Evolutionary conservation across 2,329 filamentous ascomycete species (phyloP).

Genomic region (Colletotrichum karsti): DNA sequence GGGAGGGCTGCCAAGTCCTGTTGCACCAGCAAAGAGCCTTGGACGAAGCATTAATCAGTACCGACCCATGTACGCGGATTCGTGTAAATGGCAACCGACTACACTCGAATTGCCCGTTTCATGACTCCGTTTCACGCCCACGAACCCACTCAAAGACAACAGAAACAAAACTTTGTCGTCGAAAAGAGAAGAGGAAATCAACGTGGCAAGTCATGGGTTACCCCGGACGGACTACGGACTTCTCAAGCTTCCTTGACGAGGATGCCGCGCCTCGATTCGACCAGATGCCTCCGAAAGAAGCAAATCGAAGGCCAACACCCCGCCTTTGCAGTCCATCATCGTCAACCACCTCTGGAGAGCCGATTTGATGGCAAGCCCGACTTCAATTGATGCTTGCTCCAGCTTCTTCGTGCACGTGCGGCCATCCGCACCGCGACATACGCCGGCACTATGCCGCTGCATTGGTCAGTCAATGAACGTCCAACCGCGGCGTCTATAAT

Average conservation of each 20-base stretch:
- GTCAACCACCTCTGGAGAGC: no score
- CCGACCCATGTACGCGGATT: background rate
- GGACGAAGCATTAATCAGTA: background rate
- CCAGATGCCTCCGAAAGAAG: background rate
- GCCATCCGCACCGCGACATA: background rate
- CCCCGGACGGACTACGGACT: background rate
- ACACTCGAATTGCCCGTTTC: background rate
- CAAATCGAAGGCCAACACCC: background rate
- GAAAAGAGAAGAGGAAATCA: background rate
- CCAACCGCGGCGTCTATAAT: background rate
- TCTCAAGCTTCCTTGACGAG: background rate
- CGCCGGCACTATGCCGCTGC: background rate
- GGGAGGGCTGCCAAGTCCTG: background rate
- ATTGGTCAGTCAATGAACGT: background rate
- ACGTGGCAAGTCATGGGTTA: background rate
- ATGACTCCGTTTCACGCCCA: constrained; percentile 12
- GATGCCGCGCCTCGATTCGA: background rate
- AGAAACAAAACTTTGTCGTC: background rate
- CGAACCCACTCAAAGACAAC: background rate
- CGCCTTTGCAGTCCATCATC: no score
- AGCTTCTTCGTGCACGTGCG: background rate
- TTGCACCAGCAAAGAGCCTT: background rate
- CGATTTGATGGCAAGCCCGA: no score
- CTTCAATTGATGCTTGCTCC: no score
- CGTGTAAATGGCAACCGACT: background rate